Percentiles rank a stretch among this genome's conserved stretches.
Conservation (phyloP, 2,329 filamentous ascomycete genomes). For the Alternaria brassicae region DNA sequence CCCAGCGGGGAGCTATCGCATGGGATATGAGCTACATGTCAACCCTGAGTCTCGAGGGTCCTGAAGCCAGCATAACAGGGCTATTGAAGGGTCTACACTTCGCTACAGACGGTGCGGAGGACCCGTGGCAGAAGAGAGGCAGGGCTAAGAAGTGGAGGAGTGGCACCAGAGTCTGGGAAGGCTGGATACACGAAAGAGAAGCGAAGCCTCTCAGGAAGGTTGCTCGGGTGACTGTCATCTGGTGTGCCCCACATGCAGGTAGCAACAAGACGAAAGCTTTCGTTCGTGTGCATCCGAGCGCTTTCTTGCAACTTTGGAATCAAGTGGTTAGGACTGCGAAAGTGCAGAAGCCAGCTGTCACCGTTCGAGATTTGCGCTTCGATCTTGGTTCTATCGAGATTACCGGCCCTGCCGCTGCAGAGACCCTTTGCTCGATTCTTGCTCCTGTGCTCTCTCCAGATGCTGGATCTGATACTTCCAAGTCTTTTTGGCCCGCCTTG, state of each 20-base stretch:
- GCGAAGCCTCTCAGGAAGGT: constrained; percentile 63
- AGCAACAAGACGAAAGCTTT: constrained; percentile 63
- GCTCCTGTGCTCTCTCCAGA: constrained; percentile 52
- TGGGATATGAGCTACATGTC: constrained; percentile 97
- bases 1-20: constrained; percentile 76
- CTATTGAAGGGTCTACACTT: constrained; percentile 67
- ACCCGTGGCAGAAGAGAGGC: constrained; percentile 62
- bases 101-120: constrained; percentile 62
- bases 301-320: constrained; percentile 73
- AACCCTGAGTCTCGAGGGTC: constrained; percentile 79
- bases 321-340: constrained; percentile 66
- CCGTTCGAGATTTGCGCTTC: constrained; percentile 72
- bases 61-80: constrained; percentile 66
- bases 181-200: constrained; percentile 65
- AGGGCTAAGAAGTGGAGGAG: constrained; percentile 73
- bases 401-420: constrained; percentile 77
- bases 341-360: constrained; percentile 67
- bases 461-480: constrained; percentile 40
- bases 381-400: constrained; percentile 77
- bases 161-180: constrained; percentile 64
- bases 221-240: constrained; percentile 76
- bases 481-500: constrained; percentile 42
- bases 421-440: constrained; percentile 75
- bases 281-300: constrained; percentile 81
- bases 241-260: constrained; percentile 60